Conservation (phyloP, 768 basidiomycete genomes). For the Myochromella boudieri region DNA sequence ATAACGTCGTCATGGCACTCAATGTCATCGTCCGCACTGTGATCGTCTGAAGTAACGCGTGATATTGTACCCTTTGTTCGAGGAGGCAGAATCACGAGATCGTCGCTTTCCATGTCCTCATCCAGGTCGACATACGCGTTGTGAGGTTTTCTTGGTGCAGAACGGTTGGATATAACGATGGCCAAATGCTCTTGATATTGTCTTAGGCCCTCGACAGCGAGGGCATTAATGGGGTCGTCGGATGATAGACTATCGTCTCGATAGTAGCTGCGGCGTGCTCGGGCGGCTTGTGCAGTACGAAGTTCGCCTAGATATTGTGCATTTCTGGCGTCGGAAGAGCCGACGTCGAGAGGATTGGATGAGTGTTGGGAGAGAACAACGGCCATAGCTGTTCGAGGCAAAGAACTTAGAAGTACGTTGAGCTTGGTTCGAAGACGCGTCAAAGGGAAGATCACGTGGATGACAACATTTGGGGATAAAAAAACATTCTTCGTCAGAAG, state of each 20-base stretch:
- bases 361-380: slow-evolving; percentile 64
- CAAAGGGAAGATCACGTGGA: slow-evolving; percentile 16
- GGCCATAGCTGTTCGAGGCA: slow-evolving; percentile 27
- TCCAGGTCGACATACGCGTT: slow-evolving; percentile 42
- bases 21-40: slow-evolving; percentile 9
- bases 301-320: slow-evolving; percentile 41
- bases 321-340: slow-evolving; percentile 59
- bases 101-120: slow-evolving; percentile 51
- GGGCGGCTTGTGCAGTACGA: slow-evolving; percentile 31
- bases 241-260: slow-evolving; percentile 35
- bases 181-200: slow-evolving; percentile 54
- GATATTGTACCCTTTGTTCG: neutral
- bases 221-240: slow-evolving; percentile 49
- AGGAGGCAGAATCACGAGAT: slow-evolving; percentile 21
- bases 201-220: slow-evolving; percentile 36
- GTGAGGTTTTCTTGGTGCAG: slow-evolving; percentile 12
- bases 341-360: slow-evolving; percentile 70
- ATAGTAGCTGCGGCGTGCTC: no score
- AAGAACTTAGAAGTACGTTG: neutral
- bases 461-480: neutral
- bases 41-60: neutral
- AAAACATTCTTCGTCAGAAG: slow-evolving; percentile 3
- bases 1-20: slow-evolving; percentile 31
- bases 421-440: slow-evolving; percentile 10
- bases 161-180: slow-evolving; percentile 34